These are phyloP conservation scores for Holtermannia corniformis DNA, from an alignment of 768 basidiomycete species.

Conservation along the genomic window DNA sequence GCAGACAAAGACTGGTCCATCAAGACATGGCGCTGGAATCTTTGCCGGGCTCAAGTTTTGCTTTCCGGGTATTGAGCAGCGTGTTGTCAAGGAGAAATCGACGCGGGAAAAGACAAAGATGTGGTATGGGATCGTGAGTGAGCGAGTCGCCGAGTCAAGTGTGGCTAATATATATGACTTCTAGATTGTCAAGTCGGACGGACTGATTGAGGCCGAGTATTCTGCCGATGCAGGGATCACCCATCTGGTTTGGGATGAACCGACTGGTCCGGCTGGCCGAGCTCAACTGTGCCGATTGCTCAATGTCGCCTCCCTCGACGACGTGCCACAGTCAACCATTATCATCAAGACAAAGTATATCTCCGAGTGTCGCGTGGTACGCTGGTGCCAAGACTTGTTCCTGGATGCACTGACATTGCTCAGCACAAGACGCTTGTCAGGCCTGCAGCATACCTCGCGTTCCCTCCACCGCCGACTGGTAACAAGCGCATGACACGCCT, in stretches of 20 bases:
- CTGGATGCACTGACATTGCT: neutral
- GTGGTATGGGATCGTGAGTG: neutral
- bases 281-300: neutral
- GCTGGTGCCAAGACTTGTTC: neutral
- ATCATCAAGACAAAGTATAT: neutral
- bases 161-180: too few relatives aligned
- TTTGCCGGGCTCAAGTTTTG: neutral
- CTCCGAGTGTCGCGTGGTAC: neutral
- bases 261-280: neutral
- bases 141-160: too few relatives aligned
- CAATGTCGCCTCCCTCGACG: neutral
- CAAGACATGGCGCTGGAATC: too few relatives aligned
- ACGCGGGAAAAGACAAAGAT: neutral
- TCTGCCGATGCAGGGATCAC: neutral
- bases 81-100: neutral
- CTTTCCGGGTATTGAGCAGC: neutral
- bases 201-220: neutral
- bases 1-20: neutral
- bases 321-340: neutral
- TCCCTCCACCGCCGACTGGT: neutral
- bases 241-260: neutral
- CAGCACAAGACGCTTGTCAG: too few relatives aligned
- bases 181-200: neutral
- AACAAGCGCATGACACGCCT: neutral
- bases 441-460: neutral